These are phyloP conservation scores for Ganoderma leucocontextum DNA, from an alignment of 1,284 basidiomycete genomes.

Conservation along the genomic window DNA sequence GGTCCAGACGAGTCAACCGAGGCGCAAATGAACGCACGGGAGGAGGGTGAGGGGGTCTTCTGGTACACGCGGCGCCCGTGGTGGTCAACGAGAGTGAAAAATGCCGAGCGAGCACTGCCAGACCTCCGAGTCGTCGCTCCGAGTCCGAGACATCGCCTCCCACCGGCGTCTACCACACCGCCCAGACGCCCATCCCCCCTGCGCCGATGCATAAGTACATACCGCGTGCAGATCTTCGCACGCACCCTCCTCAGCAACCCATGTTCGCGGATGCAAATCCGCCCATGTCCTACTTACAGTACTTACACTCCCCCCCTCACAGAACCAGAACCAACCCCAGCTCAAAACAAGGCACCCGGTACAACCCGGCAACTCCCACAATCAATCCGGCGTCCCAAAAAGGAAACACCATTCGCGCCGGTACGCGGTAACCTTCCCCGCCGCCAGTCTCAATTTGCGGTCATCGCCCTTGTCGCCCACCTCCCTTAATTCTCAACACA, in stretches of 20 bases:
- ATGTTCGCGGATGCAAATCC: slow-evolving; percentile 47
- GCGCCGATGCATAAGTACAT: background rate
- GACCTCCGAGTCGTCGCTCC: background rate
- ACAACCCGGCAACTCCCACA: slow-evolving; percentile 21
- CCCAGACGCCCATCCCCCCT: background rate
- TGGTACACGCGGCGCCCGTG: slow-evolving; percentile 7
- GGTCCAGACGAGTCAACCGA: background rate
- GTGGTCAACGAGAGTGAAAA: slow-evolving; percentile 12
- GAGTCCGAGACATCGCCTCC: background rate
- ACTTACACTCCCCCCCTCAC: background rate
- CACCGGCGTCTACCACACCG: too few relatives aligned
- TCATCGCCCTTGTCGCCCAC: slow-evolving; percentile 5
- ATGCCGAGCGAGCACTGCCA: background rate
- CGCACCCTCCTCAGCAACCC: slow-evolving; percentile 27
- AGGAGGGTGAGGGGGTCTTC: slow-evolving; percentile 2
- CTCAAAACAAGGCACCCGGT: background rate
- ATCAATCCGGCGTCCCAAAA: slow-evolving; percentile 5
- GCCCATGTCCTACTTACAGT: background rate
- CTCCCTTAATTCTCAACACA: slow-evolving; percentile 8
- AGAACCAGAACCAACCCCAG: background rate
- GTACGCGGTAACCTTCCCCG: slow-evolving; percentile 17
- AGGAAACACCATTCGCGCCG: slow-evolving; percentile 16
- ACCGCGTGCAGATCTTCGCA: slow-evolving; percentile 38
- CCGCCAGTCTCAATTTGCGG: background rate
- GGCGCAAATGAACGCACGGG: slow-evolving; percentile 8